Percentiles rank a stretch among this genome's conserved stretches.
These are phyloP conservation scores for Penicillium lividum DNA, from an alignment of 495 filamentous ascomycete species.

Conservation along the genomic window DNA sequence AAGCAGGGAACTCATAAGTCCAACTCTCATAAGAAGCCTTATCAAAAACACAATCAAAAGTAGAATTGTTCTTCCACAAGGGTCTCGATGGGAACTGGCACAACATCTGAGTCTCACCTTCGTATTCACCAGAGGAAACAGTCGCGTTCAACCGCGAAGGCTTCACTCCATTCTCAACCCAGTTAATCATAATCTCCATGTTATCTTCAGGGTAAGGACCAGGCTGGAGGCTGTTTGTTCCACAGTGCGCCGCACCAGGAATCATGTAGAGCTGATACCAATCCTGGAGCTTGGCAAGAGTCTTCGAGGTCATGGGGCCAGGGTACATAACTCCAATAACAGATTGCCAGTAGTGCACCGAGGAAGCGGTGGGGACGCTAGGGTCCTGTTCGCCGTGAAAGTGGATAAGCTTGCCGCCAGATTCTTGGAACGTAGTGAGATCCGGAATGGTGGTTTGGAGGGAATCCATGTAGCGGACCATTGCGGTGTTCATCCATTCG, in stretches of 20 bases:
- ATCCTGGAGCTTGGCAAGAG: constrained; percentile 43
- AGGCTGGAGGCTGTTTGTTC: constrained; percentile 44
- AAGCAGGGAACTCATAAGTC: constrained; percentile 36
- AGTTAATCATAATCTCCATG: constrained; percentile 49
- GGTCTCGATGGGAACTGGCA: constrained; percentile 53
- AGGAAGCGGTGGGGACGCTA: constrained; percentile 48
- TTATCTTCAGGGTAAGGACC: constrained; percentile 49
- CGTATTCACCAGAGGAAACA: constrained; percentile 31
- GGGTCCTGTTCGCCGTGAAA: constrained; percentile 56
- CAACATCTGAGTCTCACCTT: constrained; percentile 44
- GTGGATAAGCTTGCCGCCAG: constrained; percentile 52
- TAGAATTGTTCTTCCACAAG: constrained; percentile 38
- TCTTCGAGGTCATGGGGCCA: constrained; percentile 29
- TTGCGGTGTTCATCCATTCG: constrained; percentile 40
- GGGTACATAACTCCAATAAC: constrained; percentile 53
- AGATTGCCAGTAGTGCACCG: constrained; percentile 52
- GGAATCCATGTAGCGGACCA: constrained; percentile 35
- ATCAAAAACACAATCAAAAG: constrained; percentile 46
- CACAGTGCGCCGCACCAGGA: constrained; percentile 53
- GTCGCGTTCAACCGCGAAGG: constrained; percentile 44
- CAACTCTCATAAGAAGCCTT: constrained; percentile 42
- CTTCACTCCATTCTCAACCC: constrained; percentile 52
- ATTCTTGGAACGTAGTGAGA: constrained; percentile 37
- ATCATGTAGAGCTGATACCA: constrained; percentile 55
- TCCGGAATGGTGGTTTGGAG: constrained; percentile 53